Percentiles rank a stretch among this genome's conserved stretches.
These are phyloP conservation scores for Tricholoma sp. DNA, from an alignment of 768 basidiomycete species.

Conservation along the genomic window DNA sequence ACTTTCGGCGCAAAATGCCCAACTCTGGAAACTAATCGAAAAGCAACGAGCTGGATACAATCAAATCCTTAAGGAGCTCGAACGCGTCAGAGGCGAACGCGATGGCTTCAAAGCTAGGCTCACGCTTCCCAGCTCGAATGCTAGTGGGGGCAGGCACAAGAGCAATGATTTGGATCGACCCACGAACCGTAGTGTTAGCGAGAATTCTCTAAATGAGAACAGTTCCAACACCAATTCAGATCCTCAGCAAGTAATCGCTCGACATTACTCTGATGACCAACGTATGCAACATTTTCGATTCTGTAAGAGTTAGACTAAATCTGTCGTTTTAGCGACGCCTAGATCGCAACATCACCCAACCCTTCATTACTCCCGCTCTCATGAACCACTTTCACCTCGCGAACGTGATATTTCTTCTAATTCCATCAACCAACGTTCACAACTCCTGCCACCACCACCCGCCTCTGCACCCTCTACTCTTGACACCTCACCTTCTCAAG, in stretches of 20 bases:
- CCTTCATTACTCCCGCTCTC: conserved; percentile 36
- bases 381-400: conserved; percentile 32
- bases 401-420: conserved; percentile 15
- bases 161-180: conserved; percentile 13
- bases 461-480: conserved; percentile 16
- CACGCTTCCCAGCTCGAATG: conserved; percentile 17
- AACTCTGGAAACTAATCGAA: conserved; percentile 94
- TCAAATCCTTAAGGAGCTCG: conserved; percentile 78
- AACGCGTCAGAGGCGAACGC: conserved; percentile 76
- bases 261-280: conserved; percentile 36
- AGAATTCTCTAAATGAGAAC: conserved; percentile 15
- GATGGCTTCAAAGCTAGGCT: conserved; percentile 59
- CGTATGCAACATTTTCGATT: conserved; percentile 22
- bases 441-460: conserved; percentile 19
- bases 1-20: conserved; percentile 77
- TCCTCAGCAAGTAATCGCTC: conserved; percentile 15
- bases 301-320: conserved; percentile 8
- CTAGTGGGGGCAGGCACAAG: conserved; percentile 21
- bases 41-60: conserved; percentile 82
- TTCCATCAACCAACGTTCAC: conserved; percentile 15
- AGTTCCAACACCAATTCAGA: conserved; percentile 2
- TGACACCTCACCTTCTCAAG: conserved; percentile 6
- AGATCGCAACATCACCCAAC: conserved; percentile 23
- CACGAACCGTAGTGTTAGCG: conserved; percentile 25
- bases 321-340: conserved; percentile 21